Conservation (phyloP, 2,329 filamentous ascomycete genomes). For the Phialocephala sp. region DNA sequence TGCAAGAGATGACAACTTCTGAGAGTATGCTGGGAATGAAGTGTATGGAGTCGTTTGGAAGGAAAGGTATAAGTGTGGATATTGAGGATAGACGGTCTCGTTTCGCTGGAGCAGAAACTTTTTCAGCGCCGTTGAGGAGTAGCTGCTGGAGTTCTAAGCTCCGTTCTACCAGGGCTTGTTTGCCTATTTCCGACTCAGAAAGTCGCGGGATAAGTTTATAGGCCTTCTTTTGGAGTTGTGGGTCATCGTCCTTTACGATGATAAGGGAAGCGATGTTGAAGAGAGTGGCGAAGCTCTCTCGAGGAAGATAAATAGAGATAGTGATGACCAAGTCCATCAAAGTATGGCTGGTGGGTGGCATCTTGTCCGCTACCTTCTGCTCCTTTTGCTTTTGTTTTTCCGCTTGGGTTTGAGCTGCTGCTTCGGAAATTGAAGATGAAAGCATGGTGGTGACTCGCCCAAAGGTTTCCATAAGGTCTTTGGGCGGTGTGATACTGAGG, state of each 20-base stretch:
- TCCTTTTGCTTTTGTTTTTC: constrained; percentile 67
- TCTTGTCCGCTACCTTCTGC: constrained; percentile 64
- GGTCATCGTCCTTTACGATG: constrained; percentile 80
- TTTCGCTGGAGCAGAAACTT: constrained; percentile 83
- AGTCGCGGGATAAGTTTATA: constrained; percentile 97
- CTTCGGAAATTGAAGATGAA: constrained; percentile 68
- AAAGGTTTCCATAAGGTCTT: constrained; percentile 87
- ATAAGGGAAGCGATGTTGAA: constrained; percentile 88
- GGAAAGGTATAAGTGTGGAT: constrained; percentile 76
- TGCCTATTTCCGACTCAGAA: constrained; percentile 78
- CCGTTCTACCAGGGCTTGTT: constrained; percentile 75
- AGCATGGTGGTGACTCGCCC: constrained; percentile 85
- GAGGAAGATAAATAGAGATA: constrained; percentile 90
- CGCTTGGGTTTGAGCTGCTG: constrained; percentile 66
- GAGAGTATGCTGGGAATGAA: constrained; percentile 92
- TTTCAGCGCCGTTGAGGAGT: constrained; percentile 78
- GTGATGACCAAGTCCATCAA: constrained; percentile 97
- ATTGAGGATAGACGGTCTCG: constrained; percentile 87
- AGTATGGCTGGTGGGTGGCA: constrained; percentile 92
- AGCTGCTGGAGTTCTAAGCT: constrained; percentile 82
- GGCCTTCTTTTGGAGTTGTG: constrained; percentile 97
- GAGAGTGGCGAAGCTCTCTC: constrained; percentile 81
- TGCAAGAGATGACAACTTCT: constrained; percentile 94
- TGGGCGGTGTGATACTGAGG: constrained; percentile 80
- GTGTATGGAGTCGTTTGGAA: constrained; percentile 80